These are phyloP conservation scores for Cymbopogon citratus DNA, from an alignment of 176 grass and related monocot species.

Conservation along the genomic window DNA sequence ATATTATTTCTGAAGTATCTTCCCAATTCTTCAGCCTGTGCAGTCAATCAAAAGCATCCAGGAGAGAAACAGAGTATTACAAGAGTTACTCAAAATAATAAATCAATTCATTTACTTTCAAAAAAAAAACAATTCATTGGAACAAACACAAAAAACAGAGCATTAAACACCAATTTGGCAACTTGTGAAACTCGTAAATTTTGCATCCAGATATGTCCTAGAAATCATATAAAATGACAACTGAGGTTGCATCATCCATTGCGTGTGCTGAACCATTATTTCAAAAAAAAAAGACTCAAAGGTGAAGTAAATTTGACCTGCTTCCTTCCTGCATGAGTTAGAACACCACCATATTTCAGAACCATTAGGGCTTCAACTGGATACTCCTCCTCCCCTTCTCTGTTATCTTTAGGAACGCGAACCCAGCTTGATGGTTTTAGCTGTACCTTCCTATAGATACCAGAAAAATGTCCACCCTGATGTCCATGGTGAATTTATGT, in stretches of 20 bases:
- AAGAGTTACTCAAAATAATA: constrained; percentile 8
- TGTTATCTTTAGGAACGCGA: constrained; percentile 46
- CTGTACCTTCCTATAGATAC: constrained; percentile 96
- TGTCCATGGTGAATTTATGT: constrained; percentile 26
- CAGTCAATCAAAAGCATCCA: constrained; percentile 5
- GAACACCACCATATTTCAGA: constrained; percentile 92
- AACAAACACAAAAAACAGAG: background rate
- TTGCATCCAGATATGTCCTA: background rate
- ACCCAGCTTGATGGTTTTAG: constrained; percentile 88
- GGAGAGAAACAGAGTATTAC: background rate
- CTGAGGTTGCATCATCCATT: background rate
- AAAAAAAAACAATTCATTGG: too few relatives aligned
- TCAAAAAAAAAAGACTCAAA: background rate
- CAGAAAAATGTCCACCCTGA: constrained; percentile 97
- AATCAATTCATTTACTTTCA: too few relatives aligned
- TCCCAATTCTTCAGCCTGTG: constrained; percentile 91
- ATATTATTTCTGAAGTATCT: constrained; percentile 96
- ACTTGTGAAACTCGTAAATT: background rate
- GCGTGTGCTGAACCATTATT: background rate
- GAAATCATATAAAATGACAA: constrained; percentile 7
- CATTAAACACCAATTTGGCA: background rate
- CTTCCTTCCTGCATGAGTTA: constrained; percentile 98
- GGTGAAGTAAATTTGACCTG: constrained; percentile 48
- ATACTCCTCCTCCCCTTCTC: constrained; percentile 59
- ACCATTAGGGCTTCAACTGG: constrained; percentile 92